A percentile compares a stretch with the other conserved stretches of the same genome.
phyloP scores from a whole-genome alignment of 108 stramenopile genomes.

The Pseudonitzschia delicatissima region DNA sequence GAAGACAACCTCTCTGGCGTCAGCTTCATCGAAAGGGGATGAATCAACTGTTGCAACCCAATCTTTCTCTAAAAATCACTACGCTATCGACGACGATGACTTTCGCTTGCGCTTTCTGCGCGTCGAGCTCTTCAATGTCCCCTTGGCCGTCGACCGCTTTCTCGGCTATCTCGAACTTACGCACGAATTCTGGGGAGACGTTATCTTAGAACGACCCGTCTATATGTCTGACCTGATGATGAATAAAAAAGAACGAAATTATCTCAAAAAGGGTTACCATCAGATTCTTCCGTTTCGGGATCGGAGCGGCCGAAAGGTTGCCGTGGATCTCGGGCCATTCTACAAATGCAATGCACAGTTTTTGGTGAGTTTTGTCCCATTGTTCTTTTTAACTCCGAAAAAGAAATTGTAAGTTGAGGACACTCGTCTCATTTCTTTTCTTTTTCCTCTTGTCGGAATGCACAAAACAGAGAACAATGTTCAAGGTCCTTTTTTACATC shows the following conservation, averaged over 20 bases:
- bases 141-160: not conserved
- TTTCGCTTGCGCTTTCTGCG: constrained; percentile 2
- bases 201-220: not conserved
- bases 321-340: not conserved
- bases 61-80: constrained; percentile 10
- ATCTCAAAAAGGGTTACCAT: not conserved
- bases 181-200: not conserved
- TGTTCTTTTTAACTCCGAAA: no score
- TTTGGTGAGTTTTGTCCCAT: not conserved
- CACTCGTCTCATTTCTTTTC: no score
- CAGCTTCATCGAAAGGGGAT: no score
- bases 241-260: not conserved
- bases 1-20: no score
- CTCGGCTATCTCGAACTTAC: not conserved
- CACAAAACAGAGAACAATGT: no score
- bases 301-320: not conserved
- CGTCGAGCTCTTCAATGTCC: not conserved
- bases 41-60: no score
- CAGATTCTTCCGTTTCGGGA: not conserved
- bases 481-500: not conserved
- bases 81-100: not conserved
- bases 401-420: no score
- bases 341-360: no score
- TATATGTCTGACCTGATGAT: not conserved
- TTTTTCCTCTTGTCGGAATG: no score